These are phyloP conservation scores for Monosporascus ibericus DNA, from an alignment of 2,329 filamentous ascomycete genomes.

Conservation along the genomic window DNA sequence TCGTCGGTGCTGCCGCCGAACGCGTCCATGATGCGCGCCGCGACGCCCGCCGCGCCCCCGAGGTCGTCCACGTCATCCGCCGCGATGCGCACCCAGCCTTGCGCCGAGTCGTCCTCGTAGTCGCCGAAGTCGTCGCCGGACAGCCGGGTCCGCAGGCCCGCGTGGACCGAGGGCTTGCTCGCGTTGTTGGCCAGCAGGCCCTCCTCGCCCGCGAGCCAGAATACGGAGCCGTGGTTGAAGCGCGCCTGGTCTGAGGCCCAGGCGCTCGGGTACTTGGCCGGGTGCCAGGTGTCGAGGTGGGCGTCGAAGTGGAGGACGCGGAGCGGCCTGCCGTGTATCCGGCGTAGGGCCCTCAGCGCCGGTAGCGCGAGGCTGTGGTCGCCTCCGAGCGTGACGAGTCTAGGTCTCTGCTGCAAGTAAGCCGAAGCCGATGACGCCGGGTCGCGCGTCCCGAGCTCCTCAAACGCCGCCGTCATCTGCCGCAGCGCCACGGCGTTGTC, in stretches of 20 bases:
- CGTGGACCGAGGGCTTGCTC: conserved; percentile 70
- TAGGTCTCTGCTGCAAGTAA: not conserved
- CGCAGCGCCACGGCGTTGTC: conserved; percentile 75
- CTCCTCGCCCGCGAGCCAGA: conserved; percentile 80
- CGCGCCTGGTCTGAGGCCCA: conserved; percentile 66
- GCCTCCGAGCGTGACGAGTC: conserved; percentile 63
- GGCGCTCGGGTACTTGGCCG: conserved; percentile 68
- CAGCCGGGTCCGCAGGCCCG: conserved; percentile 73
- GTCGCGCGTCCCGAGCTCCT: conserved; percentile 51
- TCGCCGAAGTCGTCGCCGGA: conserved; percentile 59
- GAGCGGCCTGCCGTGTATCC: conserved; percentile 55
- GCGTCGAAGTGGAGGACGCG: conserved; percentile 71
- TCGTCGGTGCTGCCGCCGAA: conserved; percentile 65
- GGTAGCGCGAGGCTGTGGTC: conserved; percentile 68
- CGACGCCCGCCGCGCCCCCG: conserved; percentile 59
- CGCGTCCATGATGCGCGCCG: conserved; percentile 62
- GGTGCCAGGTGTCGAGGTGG: conserved; percentile 83
- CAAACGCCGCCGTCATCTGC: conserved; percentile 80
- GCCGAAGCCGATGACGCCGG: conserved; percentile 39
- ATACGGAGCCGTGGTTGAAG: conserved; percentile 88
- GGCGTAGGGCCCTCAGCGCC: conserved; percentile 59
- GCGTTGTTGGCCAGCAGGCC: conserved; percentile 70
- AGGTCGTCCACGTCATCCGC: conserved; percentile 84
- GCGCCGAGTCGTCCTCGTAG: conserved; percentile 65
- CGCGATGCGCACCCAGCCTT: conserved; percentile 76